Evolutionary conservation across 306 rosid genomes (phyloP).

Genomic region (Malus sieversii): DNA sequence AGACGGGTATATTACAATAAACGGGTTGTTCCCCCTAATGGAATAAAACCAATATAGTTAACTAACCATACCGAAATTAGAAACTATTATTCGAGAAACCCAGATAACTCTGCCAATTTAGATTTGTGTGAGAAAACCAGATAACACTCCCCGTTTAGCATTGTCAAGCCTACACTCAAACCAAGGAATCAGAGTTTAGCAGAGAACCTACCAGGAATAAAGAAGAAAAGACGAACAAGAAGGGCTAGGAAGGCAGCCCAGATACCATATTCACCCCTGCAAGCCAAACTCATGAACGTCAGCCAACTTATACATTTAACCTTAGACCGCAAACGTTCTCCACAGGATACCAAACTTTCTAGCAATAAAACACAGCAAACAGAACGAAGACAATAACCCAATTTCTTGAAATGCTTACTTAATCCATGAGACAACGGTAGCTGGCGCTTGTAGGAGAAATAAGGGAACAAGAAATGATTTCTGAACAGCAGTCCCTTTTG

Average conservation of each 20-base stretch:
- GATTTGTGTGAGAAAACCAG: background rate
- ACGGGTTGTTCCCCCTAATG: background rate
- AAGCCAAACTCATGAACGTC: constrained; percentile 22
- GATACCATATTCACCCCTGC: constrained; percentile 80
- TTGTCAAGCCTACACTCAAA: background rate
- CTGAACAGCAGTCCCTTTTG: constrained; percentile 70
- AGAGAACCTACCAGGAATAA: constrained; percentile 49
- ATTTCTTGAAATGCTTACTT: constrained; percentile 34
- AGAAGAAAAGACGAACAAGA: constrained; percentile 71
- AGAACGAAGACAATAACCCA: background rate
- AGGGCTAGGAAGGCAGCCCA: constrained; percentile 89
- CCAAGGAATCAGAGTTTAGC: background rate
- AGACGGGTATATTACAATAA: background rate
- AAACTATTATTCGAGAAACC: background rate
- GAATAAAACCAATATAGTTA: background rate
- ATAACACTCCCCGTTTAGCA: too few relatives aligned
- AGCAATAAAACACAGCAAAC: background rate
- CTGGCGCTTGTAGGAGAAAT: constrained; percentile 80
- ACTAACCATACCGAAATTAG: background rate
- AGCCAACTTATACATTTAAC: constrained; percentile 1
- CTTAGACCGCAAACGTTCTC: background rate
- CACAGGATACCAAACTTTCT: background rate
- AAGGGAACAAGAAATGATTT: constrained; percentile 75
- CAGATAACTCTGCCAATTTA: too few relatives aligned
- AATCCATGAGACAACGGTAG: constrained; percentile 56